Evolutionary conservation across 257 asterid species (phyloP), one percentile per base, ranked within the genome.

Genomic region (Plantago major): DNA sequence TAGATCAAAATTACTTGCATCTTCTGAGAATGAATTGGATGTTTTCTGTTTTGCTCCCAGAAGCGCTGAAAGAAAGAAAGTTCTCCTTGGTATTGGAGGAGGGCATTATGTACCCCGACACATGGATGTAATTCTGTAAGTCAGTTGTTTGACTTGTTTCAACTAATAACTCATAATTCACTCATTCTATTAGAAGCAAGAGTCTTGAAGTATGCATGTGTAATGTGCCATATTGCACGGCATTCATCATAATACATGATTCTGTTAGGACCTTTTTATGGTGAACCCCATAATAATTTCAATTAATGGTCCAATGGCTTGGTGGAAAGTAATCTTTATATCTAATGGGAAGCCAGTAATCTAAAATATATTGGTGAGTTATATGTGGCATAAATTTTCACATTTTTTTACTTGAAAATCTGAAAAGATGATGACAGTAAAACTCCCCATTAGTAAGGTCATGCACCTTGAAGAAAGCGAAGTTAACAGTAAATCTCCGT

Each of bases 71-170:
- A 76, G 46, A 74, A 86, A 81, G 58, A 92, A 83, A 63, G 90
- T 92, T 71, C 82, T 92, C 64, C 88, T 92, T 44, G 99, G 99
- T 55, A 69, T 92, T 30, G 99, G 99, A 73, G 99, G 99, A 65
- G 99, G 99, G 18, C 99, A 92, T 71, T 92, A 92, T 77, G 99
- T 85, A 37, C 97, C 99, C 10, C 82, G 99, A 16, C 97, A 92
- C 72, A 84, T 83, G 94, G 99, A 92, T 69, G 67, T 92, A 44
- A 74, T 92, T 62, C 67, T 55, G 99, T 89, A 78, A 89, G 95
- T 78, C 55, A 22, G n/a, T 37, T 48, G 19, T n/a, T n/a, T n/a
- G n/a, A n/a, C n/a, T n/a, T n/a, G n/a, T 49, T 60, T 59, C 51
- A 10, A 30, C 28, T 15, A 6, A 22, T 61, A 43, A 43, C 40